A percentile compares a stretch with the other conserved stretches of the same genome.
Evolutionary conservation across 768 basidiomycete genomes (phyloP).

Genomic region (Calocera cornea): DNA sequence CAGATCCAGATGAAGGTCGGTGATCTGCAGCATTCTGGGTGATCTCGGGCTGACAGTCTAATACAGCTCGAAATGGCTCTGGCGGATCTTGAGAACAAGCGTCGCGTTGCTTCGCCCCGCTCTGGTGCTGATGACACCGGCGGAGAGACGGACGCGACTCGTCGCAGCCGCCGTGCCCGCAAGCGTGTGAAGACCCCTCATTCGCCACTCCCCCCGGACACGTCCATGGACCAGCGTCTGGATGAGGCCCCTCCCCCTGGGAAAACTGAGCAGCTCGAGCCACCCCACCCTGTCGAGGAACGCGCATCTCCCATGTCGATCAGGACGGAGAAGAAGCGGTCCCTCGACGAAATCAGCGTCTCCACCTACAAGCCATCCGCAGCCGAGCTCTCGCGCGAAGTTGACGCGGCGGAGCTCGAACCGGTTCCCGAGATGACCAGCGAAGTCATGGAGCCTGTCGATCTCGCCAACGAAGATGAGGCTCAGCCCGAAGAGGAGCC

Average conservation of each 20-base stretch:
- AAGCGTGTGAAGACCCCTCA: neutral
- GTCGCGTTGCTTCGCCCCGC: neutral
- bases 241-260: neutral
- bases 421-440: neutral
- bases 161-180: neutral
- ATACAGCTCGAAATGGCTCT: slow-evolving; percentile 62
- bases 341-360: neutral
- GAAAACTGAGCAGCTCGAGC: neutral
- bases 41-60: slow-evolving; percentile 6
- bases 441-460: neutral
- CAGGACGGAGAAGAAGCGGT: neutral
- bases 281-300: neutral
- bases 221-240: neutral
- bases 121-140: neutral
- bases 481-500: neutral
- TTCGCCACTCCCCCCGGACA: neutral
- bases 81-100: slow-evolving; percentile 19
- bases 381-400: slow-evolving; percentile 27
- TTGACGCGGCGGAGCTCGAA: slow-evolving; percentile 8
- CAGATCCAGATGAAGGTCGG: slow-evolving; percentile 83
- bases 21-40: slow-evolving; percentile 7
- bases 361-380: slow-evolving; percentile 15
- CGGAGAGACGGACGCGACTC: neutral
- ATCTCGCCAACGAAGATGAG: neutral
- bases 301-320: neutral